These are phyloP conservation scores for Kazachstania viticola DNA, from an alignment of 805 yeast species.

Conservation along the genomic window DNA sequence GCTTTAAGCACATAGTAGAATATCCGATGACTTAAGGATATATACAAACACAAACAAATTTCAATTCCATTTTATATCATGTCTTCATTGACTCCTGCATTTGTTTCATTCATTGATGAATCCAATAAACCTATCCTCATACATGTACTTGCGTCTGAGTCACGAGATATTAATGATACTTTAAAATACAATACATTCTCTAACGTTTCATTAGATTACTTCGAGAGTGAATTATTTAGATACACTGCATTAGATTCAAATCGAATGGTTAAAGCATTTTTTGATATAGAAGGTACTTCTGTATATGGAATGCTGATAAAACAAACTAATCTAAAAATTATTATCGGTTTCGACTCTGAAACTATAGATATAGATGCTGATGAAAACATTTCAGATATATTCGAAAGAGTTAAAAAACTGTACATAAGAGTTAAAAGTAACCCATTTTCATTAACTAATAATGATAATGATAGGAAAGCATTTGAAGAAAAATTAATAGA, in stretches of 20 bases:
- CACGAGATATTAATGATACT: slow-evolving; percentile 12
- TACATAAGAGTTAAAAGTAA: slow-evolving; percentile 18
- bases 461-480: slow-evolving; percentile 5
- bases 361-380: slow-evolving; percentile 5
- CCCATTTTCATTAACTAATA: slow-evolving; percentile 13
- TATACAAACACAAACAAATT: no score
- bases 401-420: slow-evolving; percentile 15
- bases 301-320: slow-evolving; percentile 22
- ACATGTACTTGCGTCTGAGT: slow-evolving; percentile 10
- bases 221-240: slow-evolving; percentile 18
- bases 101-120: slow-evolving; percentile 19
- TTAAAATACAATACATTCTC: slow-evolving; percentile 24
- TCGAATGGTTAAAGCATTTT: slow-evolving; percentile 13
- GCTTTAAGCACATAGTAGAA: no score
- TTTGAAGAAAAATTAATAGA: slow-evolving; percentile 9
- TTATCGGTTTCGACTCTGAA: slow-evolving; percentile 16
- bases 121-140: slow-evolving; percentile 19
- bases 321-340: slow-evolving; percentile 21
- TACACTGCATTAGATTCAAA: slow-evolving; percentile 12
- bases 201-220: slow-evolving; percentile 24
- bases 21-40: no score
- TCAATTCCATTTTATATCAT: no score
- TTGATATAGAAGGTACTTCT: slow-evolving; percentile 20
- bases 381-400: slow-evolving; percentile 8
- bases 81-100: no score